Conservation (phyloP, 805 yeast species). For the Suhomyces emberorum region DNA sequence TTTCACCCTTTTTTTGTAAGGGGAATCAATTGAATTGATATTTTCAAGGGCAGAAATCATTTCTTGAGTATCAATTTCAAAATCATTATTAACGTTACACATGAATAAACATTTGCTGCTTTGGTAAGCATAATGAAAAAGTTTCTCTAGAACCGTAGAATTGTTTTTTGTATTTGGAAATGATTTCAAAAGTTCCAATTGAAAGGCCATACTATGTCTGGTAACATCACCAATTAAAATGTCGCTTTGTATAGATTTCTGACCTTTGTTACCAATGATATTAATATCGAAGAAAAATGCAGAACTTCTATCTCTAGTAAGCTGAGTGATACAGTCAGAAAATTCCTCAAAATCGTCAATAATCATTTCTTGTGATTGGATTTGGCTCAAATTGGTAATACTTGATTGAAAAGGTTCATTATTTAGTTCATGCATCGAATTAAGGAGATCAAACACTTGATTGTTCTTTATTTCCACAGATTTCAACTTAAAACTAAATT, state of each 20-base stretch:
- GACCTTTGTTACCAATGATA: slow-evolving; percentile 8
- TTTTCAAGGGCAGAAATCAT: slow-evolving; percentile 14
- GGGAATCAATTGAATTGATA: slow-evolving; percentile 11
- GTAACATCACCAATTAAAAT: slow-evolving; percentile 14
- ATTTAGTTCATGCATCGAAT: slow-evolving; percentile 2
- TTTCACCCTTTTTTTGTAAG: slow-evolving; percentile 12
- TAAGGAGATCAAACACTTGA: slow-evolving; percentile 9
- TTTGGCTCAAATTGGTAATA: background rate
- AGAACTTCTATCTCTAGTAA: background rate
- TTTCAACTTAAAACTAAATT: slow-evolving; percentile 9
- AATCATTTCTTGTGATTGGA: slow-evolving; percentile 16
- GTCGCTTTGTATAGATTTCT: slow-evolving; percentile 9
- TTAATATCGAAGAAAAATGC: slow-evolving; percentile 9
- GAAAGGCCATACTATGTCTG: slow-evolving; percentile 2
- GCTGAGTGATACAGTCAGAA: slow-evolving; percentile 1
- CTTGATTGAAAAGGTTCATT: background rate
- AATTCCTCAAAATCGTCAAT: slow-evolving; percentile 11
- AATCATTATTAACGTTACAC: slow-evolving; percentile 18
- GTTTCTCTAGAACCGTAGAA: background rate
- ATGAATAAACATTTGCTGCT: slow-evolving; percentile 36
- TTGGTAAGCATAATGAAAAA: slow-evolving; percentile 11
- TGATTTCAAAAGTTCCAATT: slow-evolving; percentile 3
- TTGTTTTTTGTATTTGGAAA: background rate
- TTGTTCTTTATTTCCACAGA: slow-evolving; percentile 7
- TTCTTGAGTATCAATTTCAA: slow-evolving; percentile 5